Evolutionary conservation across 1,284 basidiomycete genomes (phyloP).

Genomic region (Ceratobasidium sp.): DNA sequence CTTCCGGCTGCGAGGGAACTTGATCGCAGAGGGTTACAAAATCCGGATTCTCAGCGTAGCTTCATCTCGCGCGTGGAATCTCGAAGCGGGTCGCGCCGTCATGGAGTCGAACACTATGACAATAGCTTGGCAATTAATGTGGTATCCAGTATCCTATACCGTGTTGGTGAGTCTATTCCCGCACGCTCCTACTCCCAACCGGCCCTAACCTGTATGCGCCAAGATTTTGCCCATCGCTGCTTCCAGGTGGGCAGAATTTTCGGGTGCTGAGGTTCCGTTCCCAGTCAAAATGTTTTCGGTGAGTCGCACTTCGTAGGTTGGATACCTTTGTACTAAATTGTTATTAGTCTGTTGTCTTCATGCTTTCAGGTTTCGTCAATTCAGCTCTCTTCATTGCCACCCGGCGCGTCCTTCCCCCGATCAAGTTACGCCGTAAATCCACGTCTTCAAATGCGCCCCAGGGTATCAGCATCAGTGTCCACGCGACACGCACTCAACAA

Average conservation of each 20-base stretch:
- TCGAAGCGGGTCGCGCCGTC: constrained; percentile 49
- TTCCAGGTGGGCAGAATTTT: constrained; percentile 43
- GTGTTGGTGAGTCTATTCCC: constrained; percentile 44
- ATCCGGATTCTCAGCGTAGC: constrained; percentile 53
- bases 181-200: background rate
- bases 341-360: constrained; percentile 52
- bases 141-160: constrained; percentile 56
- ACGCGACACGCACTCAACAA: constrained; percentile 38
- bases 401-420: constrained; percentile 53
- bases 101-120: constrained; percentile 34
- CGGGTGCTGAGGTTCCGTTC: constrained; percentile 52
- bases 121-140: constrained; percentile 49
- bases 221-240: constrained; percentile 36
- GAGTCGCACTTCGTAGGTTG: constrained; percentile 52
- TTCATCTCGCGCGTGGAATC: constrained; percentile 40
- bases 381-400: constrained; percentile 58
- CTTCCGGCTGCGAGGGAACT: constrained; percentile 59
- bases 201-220: background rate
- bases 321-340: background rate
- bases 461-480: constrained; percentile 37
- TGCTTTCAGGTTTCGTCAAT: constrained; percentile 58
- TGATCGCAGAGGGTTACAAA: constrained; percentile 58
- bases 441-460: constrained; percentile 20
- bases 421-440: constrained; percentile 39
- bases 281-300: constrained; percentile 56